Evolutionary conservation across 495 filamentous ascomycete genomes (phyloP).

Genomic region (Xylaria intraflava): DNA sequence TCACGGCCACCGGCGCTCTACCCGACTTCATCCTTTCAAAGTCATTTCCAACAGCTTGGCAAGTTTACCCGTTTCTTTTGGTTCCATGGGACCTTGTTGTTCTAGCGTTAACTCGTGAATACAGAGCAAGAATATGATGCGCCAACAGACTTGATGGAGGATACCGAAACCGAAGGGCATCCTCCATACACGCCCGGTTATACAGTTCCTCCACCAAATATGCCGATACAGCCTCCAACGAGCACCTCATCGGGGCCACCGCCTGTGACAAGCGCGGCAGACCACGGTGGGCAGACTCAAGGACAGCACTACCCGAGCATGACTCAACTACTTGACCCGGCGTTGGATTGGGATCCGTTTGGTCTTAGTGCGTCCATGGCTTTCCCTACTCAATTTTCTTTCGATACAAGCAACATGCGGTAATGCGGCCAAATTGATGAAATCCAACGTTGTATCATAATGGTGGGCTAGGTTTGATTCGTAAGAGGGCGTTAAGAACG

Average conservation of each 20-base stretch:
- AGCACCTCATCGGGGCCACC: conserved; percentile 30
- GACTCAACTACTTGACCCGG: conserved; percentile 69
- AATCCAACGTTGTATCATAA: background rate
- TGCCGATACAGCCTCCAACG: conserved; percentile 37
- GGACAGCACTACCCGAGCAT: conserved; percentile 48
- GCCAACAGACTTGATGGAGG: conserved; percentile 89
- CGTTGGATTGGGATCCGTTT: conserved; percentile 85
- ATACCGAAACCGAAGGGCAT: conserved; percentile 60
- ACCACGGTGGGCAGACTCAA: conserved; percentile 30
- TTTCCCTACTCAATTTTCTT: conserved; percentile 83
- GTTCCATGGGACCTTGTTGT: conserved; percentile 66
- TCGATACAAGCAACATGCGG: conserved; percentile 60
- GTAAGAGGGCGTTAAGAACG: background rate
- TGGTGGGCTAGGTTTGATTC: background rate
- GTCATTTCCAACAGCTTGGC: conserved; percentile 96
- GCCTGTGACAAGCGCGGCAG: conserved; percentile 26
- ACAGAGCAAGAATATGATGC: conserved; percentile 99
- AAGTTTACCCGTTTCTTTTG: conserved; percentile 64
- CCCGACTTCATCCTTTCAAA: conserved; percentile 73
- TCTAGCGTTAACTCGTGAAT: conserved; percentile 72
- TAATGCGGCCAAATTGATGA: conserved; percentile 9
- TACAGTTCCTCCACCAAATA: conserved; percentile 26
- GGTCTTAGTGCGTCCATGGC: conserved; percentile 89
- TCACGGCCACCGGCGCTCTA: conserved; percentile 52
- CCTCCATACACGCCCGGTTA: conserved; percentile 54